phyloP scores from a whole-genome alignment of 371 early-diverging fungal genomes.

The Mucor lusitanicus region DNA sequence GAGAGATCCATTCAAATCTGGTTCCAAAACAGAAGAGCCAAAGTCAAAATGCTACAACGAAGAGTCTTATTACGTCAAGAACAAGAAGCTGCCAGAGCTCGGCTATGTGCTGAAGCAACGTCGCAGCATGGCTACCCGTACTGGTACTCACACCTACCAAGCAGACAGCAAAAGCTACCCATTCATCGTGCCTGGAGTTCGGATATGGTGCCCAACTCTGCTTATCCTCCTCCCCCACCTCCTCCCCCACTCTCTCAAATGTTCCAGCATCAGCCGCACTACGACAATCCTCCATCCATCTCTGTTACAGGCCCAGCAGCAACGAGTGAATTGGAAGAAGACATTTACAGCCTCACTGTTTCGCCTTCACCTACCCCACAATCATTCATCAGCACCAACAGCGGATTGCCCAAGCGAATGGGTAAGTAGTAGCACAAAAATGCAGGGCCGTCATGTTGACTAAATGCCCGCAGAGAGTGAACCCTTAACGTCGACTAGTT shows the following conservation, averaged over 20 bases:
- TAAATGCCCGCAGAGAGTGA: conserved; percentile 19
- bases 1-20: conserved; percentile 96
- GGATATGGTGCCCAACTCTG: conserved; percentile 25
- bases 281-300: conserved; percentile 10
- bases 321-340: conserved; percentile 16
- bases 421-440: conserved; percentile 4
- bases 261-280: not conserved
- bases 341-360: conserved; percentile 13
- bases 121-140: conserved; percentile 16
- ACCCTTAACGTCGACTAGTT: conserved; percentile 5
- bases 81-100: conserved; percentile 47
- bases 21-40: conserved; percentile 99
- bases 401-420: conserved; percentile 6
- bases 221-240: conserved; percentile 17
- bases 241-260: conserved; percentile 16
- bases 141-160: conserved; percentile 13
- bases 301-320: conserved; percentile 9
- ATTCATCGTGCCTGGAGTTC: conserved; percentile 49
- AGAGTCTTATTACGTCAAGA: conserved; percentile 57
- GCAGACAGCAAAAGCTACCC: conserved; percentile 19
- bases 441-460: not conserved
- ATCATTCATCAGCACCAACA: conserved; percentile 3
- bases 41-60: conserved; percentile 76
- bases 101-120: conserved; percentile 37
- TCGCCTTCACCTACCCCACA: conserved; percentile 30